Base-by-base conservation (phyloP, 2,329 filamentous ascomycete genomes). In the Pyrenophora tritici-repentis region DNA sequence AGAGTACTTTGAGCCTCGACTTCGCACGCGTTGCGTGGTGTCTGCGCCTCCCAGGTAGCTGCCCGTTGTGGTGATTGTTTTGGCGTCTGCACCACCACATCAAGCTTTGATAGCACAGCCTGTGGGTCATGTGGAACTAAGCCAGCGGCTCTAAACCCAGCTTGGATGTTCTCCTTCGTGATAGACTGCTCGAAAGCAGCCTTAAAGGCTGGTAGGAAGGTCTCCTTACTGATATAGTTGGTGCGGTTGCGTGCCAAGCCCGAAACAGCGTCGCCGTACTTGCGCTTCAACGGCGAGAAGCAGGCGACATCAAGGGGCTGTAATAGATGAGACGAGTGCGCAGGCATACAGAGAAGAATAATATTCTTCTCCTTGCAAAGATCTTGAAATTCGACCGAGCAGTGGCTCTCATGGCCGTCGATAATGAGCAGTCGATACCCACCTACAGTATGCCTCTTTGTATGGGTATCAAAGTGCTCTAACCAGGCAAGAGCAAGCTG, bases 391-490 rank as follows among this genome's bases (percentile, higher is more conserved):
- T 72, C 53, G 17, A 58, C 49, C 6, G 61, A 71, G 36, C 71
- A 34, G 59, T 77, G 58, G 52, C 67, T 75, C 47, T 59, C 50
- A 64, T 77, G 58, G 39, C 72, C 59, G 61, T 78, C 67, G 22
- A 78, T 56, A 47, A 78, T 66, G 6, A 78, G 60, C 6, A 77
- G 61, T 24, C 62, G 55, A 61, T 73, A 70, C 43, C 10, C 39
- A 6, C 72, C 63, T 29, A 58, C 59, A 47, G 54, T n/a, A n/a
- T n/a, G n/a, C n/a, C n/a, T n/a, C 43, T 54, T 64, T 52, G 59
- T 72, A 56, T 71, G n/a, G 56, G 59, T 53, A 50, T 73, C 58
- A 59, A 76, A n/a, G n/a, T n/a, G n/a, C n/a, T n/a, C n/a, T n/a
- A n/a, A n/a, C n/a, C n/a, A n/a, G n/a, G n/a, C n/a, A n/a, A n/a